phyloP scores from a whole-genome alignment of 768 basidiomycete species.

The Leccinellum rugosiceps region DNA sequence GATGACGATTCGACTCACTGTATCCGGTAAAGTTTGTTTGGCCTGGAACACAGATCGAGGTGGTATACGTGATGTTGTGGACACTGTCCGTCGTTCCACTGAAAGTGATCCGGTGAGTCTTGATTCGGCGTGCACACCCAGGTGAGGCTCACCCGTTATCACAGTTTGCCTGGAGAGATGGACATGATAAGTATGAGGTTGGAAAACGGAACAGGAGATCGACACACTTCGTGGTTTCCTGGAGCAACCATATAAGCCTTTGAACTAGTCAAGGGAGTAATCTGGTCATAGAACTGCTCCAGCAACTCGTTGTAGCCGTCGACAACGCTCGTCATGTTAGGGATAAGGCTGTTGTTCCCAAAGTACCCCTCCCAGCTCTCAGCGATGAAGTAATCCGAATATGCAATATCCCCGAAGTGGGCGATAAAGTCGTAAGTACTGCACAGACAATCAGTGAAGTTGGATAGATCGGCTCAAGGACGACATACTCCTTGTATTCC shows the following conservation, averaged over 20 bases:
- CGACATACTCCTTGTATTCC: constrained; percentile 25
- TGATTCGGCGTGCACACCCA: neutral
- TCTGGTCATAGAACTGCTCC: constrained; percentile 29
- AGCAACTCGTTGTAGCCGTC: constrained; percentile 25
- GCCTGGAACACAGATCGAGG: constrained; percentile 25
- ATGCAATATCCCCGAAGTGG: constrained; percentile 26
- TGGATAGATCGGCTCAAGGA: neutral
- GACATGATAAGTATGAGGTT: neutral
- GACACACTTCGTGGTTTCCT: constrained; percentile 22
- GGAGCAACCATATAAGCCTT: constrained; percentile 27
- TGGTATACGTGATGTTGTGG: constrained; percentile 26
- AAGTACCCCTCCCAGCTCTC: constrained; percentile 32
- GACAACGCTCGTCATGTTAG: constrained; percentile 22
- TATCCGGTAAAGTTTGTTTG: constrained; percentile 29
- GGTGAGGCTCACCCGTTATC: constrained; percentile 24
- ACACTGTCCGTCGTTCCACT: constrained; percentile 24
- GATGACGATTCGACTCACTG: constrained; percentile 12
- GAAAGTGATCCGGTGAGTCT: neutral
- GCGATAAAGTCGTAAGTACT: constrained; percentile 28
- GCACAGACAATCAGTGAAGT: neutral
- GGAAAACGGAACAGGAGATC: neutral
- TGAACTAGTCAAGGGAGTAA: constrained; percentile 21
- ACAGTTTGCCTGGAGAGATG: constrained; percentile 19
- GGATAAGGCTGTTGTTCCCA: constrained; percentile 25
- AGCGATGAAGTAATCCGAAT: constrained; percentile 28